Conservation (phyloP, 2,329 filamentous ascomycete species). For the Alternaria longipes region DNA sequence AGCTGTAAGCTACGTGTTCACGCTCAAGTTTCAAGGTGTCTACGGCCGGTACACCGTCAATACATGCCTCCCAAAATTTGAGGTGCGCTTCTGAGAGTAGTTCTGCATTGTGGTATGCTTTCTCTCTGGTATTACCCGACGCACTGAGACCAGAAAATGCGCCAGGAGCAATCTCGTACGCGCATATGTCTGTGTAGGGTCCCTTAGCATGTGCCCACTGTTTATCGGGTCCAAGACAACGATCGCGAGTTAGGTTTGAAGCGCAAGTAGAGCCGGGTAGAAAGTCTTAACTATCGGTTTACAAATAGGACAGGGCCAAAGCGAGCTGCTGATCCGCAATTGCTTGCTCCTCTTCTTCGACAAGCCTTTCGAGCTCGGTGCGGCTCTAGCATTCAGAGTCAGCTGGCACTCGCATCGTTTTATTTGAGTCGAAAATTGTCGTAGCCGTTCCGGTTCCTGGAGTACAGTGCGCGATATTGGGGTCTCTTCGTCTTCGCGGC, state of each 20-base stretch:
- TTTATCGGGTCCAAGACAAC: neutral
- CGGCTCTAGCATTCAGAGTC: conserved; percentile 12
- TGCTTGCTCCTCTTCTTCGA: conserved; percentile 26
- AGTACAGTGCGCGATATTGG: too few species aligned
- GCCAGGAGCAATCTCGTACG: neutral
- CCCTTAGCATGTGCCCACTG: neutral
- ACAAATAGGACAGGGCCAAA: conserved; percentile 11
- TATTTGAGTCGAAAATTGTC: neutral
- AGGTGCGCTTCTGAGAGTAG: neutral
- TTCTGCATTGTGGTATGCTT: neutral
- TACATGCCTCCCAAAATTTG: neutral
- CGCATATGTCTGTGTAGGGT: neutral
- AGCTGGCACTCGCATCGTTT: neutral
- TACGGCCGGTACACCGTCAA: neutral
- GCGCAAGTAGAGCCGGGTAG: conserved; percentile 11
- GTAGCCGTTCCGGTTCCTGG: too few species aligned
- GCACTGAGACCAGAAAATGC: too few species aligned
- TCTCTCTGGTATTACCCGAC: neutral
- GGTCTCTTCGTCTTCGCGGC: too few species aligned
- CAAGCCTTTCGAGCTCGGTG: conserved; percentile 14
- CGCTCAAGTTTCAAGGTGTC: neutral
- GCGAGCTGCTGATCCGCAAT: conserved; percentile 25
- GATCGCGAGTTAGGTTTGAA: neutral
- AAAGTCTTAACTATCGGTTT: neutral
- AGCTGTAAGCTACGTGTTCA: neutral